These are phyloP conservation scores for Dryas integrifolia DNA, from an alignment of 331 rosid species.

Conservation along the genomic window DNA sequence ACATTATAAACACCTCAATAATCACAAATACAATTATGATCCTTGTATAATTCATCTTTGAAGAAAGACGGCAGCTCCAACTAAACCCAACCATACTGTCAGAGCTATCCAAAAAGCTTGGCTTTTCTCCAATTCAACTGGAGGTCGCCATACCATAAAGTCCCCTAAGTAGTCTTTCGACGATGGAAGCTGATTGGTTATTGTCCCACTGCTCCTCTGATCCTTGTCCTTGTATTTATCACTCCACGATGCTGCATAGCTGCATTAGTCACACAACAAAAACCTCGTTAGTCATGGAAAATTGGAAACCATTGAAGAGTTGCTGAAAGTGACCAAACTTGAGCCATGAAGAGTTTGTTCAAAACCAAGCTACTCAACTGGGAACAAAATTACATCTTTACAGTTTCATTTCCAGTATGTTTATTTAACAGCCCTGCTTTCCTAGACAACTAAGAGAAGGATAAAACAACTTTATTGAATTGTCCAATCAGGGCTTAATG, in stretches of 20 bases:
- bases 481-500: background rate
- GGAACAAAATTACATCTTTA: background rate
- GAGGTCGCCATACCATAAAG: slow-evolving; percentile 90
- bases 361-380: background rate
- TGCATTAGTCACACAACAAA: slow-evolving; percentile 31
- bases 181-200: slow-evolving; percentile 68
- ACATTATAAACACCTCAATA: slow-evolving; percentile 30
- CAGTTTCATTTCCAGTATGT: background rate
- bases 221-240: slow-evolving; percentile 80
- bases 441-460: background rate
- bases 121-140: slow-evolving; percentile 59
- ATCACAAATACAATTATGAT: slow-evolving; percentile 22
- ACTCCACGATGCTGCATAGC: slow-evolving; percentile 90
- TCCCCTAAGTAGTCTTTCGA: slow-evolving; percentile 71
- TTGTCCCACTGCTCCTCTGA: slow-evolving; percentile 43
- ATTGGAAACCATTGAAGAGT: background rate
- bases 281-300: background rate
- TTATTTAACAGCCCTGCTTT: background rate
- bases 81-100: slow-evolving; percentile 82
- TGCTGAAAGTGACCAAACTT: background rate
- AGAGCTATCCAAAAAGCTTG: slow-evolving; percentile 78
- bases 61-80: slow-evolving; percentile 73
- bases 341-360: background rate
- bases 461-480: background rate
- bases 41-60: slow-evolving; percentile 53